These are phyloP conservation scores for Heracleum sosnowskyi DNA, from an alignment of 129 eudicot species.

Conservation along the genomic window DNA sequence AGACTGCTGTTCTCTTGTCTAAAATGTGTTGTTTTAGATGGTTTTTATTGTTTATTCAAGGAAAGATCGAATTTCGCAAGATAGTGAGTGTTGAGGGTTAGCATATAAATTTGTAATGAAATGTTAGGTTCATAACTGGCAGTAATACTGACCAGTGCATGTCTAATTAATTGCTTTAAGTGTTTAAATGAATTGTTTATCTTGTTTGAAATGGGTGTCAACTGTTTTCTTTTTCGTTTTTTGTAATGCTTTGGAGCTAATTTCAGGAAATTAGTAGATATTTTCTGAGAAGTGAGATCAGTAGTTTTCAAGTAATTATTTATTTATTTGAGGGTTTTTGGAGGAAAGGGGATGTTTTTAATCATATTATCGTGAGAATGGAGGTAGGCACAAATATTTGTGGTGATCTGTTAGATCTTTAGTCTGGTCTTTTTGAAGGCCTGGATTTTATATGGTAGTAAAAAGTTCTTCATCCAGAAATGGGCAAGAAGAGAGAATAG, in stretches of 20 bases:
- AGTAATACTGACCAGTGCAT: not conserved
- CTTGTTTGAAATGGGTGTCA: too few species aligned
- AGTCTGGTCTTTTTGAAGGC: not conserved
- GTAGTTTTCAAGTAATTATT: too few species aligned
- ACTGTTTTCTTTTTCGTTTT: too few species aligned
- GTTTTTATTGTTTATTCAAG: not conserved
- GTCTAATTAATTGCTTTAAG: not conserved
- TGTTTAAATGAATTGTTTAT: not conserved
- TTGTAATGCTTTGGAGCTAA: too few species aligned
- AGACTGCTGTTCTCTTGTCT: not conserved
- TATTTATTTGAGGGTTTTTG: too few species aligned
- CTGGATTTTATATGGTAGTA: not conserved
- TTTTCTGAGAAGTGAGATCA: too few species aligned
- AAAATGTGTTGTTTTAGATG: not conserved
- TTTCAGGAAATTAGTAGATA: too few species aligned
- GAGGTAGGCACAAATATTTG: not conserved
- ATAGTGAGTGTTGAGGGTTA: not conserved
- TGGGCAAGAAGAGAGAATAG: not conserved
- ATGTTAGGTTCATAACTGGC: not conserved
- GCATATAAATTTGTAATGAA: not conserved
- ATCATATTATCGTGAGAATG: not conserved
- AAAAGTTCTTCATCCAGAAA: not conserved
- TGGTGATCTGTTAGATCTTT: not conserved
- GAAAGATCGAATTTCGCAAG: not conserved
- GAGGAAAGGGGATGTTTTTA: not conserved